Evolutionary conservation across 345 rosid genomes (phyloP), one percentile per base, ranked within the genome.

Genomic region (Populus davidiana): DNA sequence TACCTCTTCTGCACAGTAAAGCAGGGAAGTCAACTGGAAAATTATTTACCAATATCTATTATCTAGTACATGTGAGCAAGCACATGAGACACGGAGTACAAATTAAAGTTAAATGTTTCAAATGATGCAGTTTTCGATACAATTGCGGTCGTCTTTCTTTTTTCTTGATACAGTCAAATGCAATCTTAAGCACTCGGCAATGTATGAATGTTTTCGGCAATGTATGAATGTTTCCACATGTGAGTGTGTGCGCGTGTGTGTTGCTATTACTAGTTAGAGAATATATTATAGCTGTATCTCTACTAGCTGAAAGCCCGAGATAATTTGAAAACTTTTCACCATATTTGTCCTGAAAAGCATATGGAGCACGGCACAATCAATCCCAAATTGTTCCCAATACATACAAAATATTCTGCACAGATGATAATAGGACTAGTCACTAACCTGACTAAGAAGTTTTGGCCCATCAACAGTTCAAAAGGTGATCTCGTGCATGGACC

Each of bases 1-100:
- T 83, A 96, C 98, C 98, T 96, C 99, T 85, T 96, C 99, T 20
- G 99, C 98, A 89, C 99, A 96, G 81, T 94, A 96, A 77, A 96
- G 94, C 77, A 93, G 77, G 71, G 93, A 86, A 72, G 97, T 91
- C 83, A 93, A 78, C 99, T 96, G 92, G 36, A 85, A 80, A 83
- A 72, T 67, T 43, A 71, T 56, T 33, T 39, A 72, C 70, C 67
- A 52, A 33, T 31, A 77, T 75, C 36, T 31, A 61, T 73, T 73
- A 66, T 59, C 69, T 69, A 39, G 59, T 43, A 56, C 72, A 29
- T 36, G 25, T 18, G 10, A 16, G 44, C 39, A 17, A 13, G 49
- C 49, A 43, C 39, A 23, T 35, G 47, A 68, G 25, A n/a, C 21
- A 67, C 3, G 1, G 71, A 67, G 23, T 31, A 67, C 8, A 13